Conservation (phyloP, 2,329 filamentous ascomycete genomes). For the Fonsecaea monophora region DNA sequence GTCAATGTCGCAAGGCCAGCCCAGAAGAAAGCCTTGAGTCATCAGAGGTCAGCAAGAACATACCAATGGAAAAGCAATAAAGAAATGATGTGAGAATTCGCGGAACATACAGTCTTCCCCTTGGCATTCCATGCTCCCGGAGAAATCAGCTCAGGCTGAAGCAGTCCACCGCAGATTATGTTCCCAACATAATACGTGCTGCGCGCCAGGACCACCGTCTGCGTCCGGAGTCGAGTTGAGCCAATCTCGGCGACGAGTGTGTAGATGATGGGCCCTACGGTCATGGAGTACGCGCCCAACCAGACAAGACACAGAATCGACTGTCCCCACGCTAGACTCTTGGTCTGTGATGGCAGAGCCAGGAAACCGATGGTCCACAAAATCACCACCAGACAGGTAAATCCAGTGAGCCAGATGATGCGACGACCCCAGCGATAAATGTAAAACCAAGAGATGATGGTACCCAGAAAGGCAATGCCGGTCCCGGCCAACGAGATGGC, state of each 20-base stretch:
- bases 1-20: constrained; percentile 45
- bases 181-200: constrained; percentile 56
- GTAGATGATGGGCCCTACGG: constrained; percentile 63
- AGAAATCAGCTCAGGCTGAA: constrained; percentile 46
- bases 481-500: constrained; percentile 66
- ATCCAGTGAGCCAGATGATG: constrained; percentile 46
- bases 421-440: constrained; percentile 45
- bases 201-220: constrained; percentile 62
- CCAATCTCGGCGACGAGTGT: constrained; percentile 61
- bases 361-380: constrained; percentile 45
- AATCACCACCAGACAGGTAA: constrained; percentile 42
- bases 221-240: constrained; percentile 60
- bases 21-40: constrained; percentile 23
- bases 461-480: constrained; percentile 68
- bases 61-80: not conserved
- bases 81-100: not conserved
- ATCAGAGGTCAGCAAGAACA: not conserved
- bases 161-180: constrained; percentile 44
- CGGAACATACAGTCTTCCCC: constrained; percentile 34
- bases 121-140: constrained; percentile 46
- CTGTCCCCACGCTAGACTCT: constrained; percentile 44
- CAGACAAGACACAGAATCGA: constrained; percentile 41
- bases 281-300: constrained; percentile 59
- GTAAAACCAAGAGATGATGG: constrained; percentile 44
- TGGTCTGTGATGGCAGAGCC: constrained; percentile 42